Conservation (phyloP, 164 flowering plant species). For the Stephania yunnanensis region DNA sequence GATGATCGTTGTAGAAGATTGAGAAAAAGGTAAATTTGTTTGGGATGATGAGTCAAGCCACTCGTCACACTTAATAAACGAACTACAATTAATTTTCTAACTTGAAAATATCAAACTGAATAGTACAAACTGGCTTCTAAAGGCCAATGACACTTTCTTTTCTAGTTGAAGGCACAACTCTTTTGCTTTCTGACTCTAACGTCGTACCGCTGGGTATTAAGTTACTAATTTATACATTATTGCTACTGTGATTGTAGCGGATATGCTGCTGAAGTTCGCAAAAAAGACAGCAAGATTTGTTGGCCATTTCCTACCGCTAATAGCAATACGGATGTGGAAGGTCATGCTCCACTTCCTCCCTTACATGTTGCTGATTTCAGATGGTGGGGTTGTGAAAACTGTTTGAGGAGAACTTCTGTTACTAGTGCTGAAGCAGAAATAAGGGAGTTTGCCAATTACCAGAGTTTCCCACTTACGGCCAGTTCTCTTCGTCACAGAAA, state of each 20-base stretch:
- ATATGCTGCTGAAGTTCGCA: slow-evolving; percentile 52
- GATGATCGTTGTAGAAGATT: not conserved
- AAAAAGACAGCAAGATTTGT: slow-evolving; percentile 39
- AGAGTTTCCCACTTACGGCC: slow-evolving; percentile 10
- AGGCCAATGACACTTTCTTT: not conserved
- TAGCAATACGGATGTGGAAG: slow-evolving; percentile 18
- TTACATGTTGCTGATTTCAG: slow-evolving; percentile 40
- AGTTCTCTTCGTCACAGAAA: slow-evolving; percentile 8
- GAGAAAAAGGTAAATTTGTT: not conserved
- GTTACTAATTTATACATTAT: not conserved
- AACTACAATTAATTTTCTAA: not conserved
- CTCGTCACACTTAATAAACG: not conserved
- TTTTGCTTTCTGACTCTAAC: not conserved
- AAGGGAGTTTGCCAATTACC: slow-evolving; percentile 6
- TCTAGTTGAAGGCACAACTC: not conserved
- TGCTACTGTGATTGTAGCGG: slow-evolving; percentile 41
- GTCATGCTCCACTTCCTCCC: slow-evolving; percentile 42
- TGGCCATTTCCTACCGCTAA: slow-evolving; percentile 46
- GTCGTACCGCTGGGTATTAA: not conserved
- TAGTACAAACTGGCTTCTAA: not conserved
- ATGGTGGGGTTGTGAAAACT: slow-evolving; percentile 60
- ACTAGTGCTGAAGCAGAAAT: slow-evolving; percentile 10
- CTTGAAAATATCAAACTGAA: not conserved
- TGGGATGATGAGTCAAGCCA: not conserved
- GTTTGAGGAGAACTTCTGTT: slow-evolving; percentile 23